Evolutionary conservation across 176 grass and related monocot genomes (phyloP), one percentile per base, ranked within the genome.

Genomic region (Eremochloa ophiuroides): DNA sequence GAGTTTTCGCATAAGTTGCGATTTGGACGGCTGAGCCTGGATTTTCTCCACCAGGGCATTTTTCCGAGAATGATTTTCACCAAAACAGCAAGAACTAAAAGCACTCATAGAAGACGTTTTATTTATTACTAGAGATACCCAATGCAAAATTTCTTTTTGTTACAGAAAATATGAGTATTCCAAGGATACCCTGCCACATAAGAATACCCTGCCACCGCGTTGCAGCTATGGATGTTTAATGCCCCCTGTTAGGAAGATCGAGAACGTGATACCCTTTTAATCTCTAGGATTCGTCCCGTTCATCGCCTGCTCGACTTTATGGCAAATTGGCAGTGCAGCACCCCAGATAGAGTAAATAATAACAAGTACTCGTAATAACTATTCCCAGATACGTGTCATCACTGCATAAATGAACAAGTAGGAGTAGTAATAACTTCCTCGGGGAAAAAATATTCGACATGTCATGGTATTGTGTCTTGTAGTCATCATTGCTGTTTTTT

Each of bases 381-480:
- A n/a, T n/a, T n/a, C n/a, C n/a, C n/a, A n/a, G n/a, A n/a, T 87
- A 26, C 30, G 70, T 71, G 43, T 43, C 15, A 25, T n/a, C n/a
- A n/a, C n/a, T n/a, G n/a, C n/a, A 66, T 83, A 68, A 75, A 86
- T 75, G 40, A 38, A 42, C 55, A 10, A n/a, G n/a, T n/a, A n/a
- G n/a, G n/a, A n/a, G n/a, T n/a, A 42, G 1, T 41, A 72, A 65
- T 83, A 78, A 83, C 31, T n/a, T n/a, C n/a, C n/a, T n/a, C n/a
- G n/a, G n/a, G n/a, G n/a, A n/a, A n/a, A n/a, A n/a, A n/a, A n/a
- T 83, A 35, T n/a, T 14, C 29, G 39, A 31, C 47, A 84, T 80
- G 66, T 58, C 18, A 7, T 59, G 67, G 75, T 38, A 14, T 37
- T 70, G 27, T 74, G 69, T 42, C 28, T 50, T 4, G 11, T 35